Evolutionary conservation across 495 filamentous ascomycete genomes (phyloP).

Genomic region (Peziza echinospora): DNA sequence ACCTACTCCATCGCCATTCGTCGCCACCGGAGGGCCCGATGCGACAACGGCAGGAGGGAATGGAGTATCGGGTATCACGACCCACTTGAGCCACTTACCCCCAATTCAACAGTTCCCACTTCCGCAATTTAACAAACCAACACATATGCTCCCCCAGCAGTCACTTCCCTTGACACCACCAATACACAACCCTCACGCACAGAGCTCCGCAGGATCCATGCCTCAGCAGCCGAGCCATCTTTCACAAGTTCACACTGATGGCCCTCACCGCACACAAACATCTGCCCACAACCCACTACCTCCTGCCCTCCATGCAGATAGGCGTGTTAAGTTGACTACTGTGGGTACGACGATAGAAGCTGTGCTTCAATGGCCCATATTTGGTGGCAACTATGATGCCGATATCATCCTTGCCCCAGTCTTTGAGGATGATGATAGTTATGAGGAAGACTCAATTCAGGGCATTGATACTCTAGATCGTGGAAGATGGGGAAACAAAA

Average conservation of each 20-base stretch:
- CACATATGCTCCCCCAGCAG: not conserved
- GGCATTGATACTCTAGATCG: conserved; percentile 6
- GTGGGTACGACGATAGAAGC: conserved; percentile 12
- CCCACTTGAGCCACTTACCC: too few species aligned
- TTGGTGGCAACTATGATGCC: conserved; percentile 6
- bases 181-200: not conserved
- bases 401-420: conserved; percentile 15
- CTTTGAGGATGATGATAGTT: conserved; percentile 5
- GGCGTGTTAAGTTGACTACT: not conserved
- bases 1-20: not conserved
- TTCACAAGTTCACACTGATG: not conserved
- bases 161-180: not conserved
- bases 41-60: too few species aligned
- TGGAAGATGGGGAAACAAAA: conserved; percentile 1
- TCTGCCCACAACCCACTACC: not conserved
- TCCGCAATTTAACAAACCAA: not conserved
- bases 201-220: conserved; percentile 4
- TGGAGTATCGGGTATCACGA: too few species aligned
- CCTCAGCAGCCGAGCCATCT: conserved; percentile 2
- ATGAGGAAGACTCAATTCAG: conserved; percentile 10
- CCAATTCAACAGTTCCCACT: not conserved
- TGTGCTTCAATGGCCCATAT: conserved; percentile 14
- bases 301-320: not conserved
- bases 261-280: conserved; percentile 3
- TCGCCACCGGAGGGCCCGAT: too few species aligned